phyloP scores from a whole-genome alignment of 1,284 basidiomycete species.

The Bjerkandera adusta region DNA sequence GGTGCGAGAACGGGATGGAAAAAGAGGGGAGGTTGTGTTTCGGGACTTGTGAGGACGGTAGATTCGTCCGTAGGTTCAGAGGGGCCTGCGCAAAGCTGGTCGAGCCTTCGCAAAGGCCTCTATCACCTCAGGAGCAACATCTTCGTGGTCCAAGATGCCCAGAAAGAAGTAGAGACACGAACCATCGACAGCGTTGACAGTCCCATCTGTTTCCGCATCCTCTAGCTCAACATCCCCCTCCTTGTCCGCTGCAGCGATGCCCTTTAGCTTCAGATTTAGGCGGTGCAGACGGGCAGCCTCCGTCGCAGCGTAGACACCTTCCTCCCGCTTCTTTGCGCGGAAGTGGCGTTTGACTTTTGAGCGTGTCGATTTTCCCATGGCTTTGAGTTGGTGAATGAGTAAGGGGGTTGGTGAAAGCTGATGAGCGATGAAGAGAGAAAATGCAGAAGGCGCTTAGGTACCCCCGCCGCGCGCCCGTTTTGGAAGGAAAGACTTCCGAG shows the following conservation, averaged over 20 bases:
- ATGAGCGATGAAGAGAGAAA: too few relatives aligned
- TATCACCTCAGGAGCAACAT: slow-evolving; percentile 51
- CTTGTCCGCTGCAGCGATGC: slow-evolving; percentile 40
- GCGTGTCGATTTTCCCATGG: slow-evolving; percentile 93
- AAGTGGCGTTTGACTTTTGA: slow-evolving; percentile 87
- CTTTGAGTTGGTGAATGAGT: too few relatives aligned
- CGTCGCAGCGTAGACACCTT: slow-evolving; percentile 80
- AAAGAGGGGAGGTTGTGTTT: too few relatives aligned
- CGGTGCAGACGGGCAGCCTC: slow-evolving; percentile 84
- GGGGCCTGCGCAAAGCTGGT: too few relatives aligned
- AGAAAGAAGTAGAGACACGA: slow-evolving; percentile 61
- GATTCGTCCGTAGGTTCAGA: too few relatives aligned
- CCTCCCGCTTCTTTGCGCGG: slow-evolving; percentile 82
- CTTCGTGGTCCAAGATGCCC: slow-evolving; percentile 52
- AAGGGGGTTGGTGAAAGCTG: slow-evolving; percentile 2
- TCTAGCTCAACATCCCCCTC: slow-evolving; percentile 38
- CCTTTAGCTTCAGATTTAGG: slow-evolving; percentile 68
- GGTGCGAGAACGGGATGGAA: background rate
- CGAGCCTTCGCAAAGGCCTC: slow-evolving; percentile 19
- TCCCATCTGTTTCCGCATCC: slow-evolving; percentile 28
- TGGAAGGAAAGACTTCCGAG: too few relatives aligned
- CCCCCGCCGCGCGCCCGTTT: too few relatives aligned
- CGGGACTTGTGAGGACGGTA: too few relatives aligned
- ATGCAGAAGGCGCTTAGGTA: too few relatives aligned
- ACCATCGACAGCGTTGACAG: slow-evolving; percentile 44